A percentile compares a stretch with the other conserved stretches of the same genome.
Conservation (phyloP, 257 asterid genomes). For the Plantago ovata region DNA sequence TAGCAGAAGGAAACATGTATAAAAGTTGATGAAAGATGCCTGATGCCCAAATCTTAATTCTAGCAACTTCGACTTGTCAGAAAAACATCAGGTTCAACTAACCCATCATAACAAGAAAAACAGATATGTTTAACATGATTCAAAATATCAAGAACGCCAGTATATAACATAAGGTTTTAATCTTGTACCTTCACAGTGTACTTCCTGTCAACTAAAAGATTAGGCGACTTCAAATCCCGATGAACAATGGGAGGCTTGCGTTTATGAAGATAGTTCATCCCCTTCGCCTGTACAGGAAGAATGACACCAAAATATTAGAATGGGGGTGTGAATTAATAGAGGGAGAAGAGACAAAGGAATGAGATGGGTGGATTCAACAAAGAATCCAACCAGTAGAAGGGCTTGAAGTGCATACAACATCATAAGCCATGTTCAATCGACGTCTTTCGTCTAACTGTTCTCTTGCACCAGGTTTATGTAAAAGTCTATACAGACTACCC, state of each 20-base stretch:
- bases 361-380: background rate
- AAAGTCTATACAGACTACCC: constrained; percentile 82
- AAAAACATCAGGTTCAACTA: constrained; percentile 13
- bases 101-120: constrained; percentile 21
- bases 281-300: constrained; percentile 65
- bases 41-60: too few species aligned
- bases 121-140: constrained; percentile 16
- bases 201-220: constrained; percentile 89
- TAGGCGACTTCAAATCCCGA: constrained; percentile 91
- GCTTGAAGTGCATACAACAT: constrained; percentile 56
- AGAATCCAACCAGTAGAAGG: background rate
- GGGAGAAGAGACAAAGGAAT: too few species aligned
- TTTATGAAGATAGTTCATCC: constrained; percentile 93
- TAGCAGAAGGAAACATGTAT: too few species aligned
- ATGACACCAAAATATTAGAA: constrained; percentile 2
- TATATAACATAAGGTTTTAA: too few species aligned
- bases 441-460: constrained; percentile 86
- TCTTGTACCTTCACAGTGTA: constrained; percentile 88
- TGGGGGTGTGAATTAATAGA: too few species aligned
- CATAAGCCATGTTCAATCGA: constrained; percentile 86
- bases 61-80: too few species aligned
- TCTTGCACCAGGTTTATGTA: constrained; percentile 80
- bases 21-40: too few species aligned
- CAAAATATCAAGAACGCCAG: background rate
- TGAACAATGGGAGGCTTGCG: constrained; percentile 92